Base-by-base conservation (phyloP, 345 rosid species). In the Populus euphratica region DNA sequence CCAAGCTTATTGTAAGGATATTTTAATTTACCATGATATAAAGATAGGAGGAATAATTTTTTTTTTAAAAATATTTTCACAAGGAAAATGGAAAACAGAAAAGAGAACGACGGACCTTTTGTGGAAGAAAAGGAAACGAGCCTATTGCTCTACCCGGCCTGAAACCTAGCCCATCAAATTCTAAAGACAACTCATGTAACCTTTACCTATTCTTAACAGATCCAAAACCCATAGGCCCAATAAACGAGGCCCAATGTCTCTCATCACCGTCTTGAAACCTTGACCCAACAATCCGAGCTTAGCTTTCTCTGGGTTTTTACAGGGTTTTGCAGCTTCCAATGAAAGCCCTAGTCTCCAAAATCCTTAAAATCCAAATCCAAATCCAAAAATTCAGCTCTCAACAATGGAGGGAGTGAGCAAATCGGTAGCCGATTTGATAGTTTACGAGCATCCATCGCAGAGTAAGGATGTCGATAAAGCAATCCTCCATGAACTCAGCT, bases 401-500 rank as follows among this genome's bases (percentile, higher is more conserved):
- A 23, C 6, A 65, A 91, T 92, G 99, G 96, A 95, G 62, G 98
- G 99, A 2, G 76, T 95, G 80, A 88, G 81, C 77, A 86, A 86
- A 21, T 79, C 91, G 2, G 88, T 85, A 35, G 93, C 96, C 11
- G 77, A 88, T 70, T 82, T 95, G 87, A 76, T 83, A 73, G 86
- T 91, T 14, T 85, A 83, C 79, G 72, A 93, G 27, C 98, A 88
- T 31, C 98, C 96, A 33, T 93, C 90, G 0, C 88, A 88, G 87
- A 76, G 88, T 81, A 83, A 83, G 39, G 83, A 84, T 69, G 83
- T 88, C 65, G 44, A 83, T 68, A 81, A 82, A 25, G 97, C 94
- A 1, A 88, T 95, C n/a, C 90, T 90, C 65, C 91, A 91, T 33
- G 89, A 93, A 85, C 93, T 96, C 75, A 91, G 97, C 81, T 69